Evolutionary conservation across 176 grass and related monocot species (phyloP), one percentile per base, ranked within the genome.

Genomic region (Carex parvula): DNA sequence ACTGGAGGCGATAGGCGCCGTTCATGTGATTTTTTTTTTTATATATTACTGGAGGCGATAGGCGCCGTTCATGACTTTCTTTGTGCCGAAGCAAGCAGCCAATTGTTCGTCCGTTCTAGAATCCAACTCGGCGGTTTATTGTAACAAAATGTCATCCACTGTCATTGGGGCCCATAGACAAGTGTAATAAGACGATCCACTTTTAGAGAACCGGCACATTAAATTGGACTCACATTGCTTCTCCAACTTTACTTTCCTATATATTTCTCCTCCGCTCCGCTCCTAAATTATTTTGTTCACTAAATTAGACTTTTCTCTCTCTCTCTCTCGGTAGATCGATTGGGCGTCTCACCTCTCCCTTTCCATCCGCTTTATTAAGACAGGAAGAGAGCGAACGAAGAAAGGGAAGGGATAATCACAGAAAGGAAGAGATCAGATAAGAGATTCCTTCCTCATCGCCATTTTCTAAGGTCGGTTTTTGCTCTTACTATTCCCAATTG

Each of bases 361-460:
- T 78, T 78, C 73, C 52, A 57, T 18, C 50, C 73, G 33, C 52
- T 57, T 78, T 78, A 78, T 78, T 78, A 78, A 57, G 73, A 64
- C 55, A 14, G 33, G 9, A 64, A 20, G 59, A 81, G 79, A 81
- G 30, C 30, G 14, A 62, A 61, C 24, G 30, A 42, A 24, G 53
- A 44, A 60, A 54, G 60, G 30, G 44, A 29, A 52, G 61, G 64
- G 80, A 83, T 83, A 83, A 83, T 61, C 60, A 63, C 79, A 81
- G 10, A 61, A 61, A 61, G 33, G 60, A 81, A 64, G 79, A 81
- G 32, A 80, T 80, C 52, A 80, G 77, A 64, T 81, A 62, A 60
- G 79, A 81, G 79, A 81, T 81, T 64, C 60, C 20, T 64, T 81
- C 37, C 79, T 81, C 79, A 24, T 81, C 79, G 79, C 20, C 59